Percentiles rank a stretch among this genome's conserved stretches.
Evolutionary conservation across 202 grass and related monocot species (phyloP).

Genomic region (Hordeum pubiflorum): DNA sequence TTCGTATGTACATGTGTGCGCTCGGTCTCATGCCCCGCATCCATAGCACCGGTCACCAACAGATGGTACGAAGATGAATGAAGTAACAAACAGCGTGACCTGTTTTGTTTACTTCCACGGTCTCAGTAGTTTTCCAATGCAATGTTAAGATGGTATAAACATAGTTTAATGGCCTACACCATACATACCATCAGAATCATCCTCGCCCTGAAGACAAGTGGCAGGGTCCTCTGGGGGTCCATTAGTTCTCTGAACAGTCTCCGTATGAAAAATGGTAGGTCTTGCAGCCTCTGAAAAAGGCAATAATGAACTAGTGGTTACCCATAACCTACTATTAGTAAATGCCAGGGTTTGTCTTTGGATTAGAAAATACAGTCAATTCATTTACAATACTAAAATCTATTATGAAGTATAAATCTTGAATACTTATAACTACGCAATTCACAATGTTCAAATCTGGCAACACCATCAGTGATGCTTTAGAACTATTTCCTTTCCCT

Average conservation of each 20-base stretch:
- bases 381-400: not conserved
- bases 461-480: not conserved
- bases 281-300: slow-evolving; percentile 70
- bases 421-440: not conserved
- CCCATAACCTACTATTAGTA: not conserved
- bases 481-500: not conserved
- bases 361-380: not conserved
- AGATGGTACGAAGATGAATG: slow-evolving; percentile 5
- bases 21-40: not conserved
- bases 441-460: not conserved
- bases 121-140: not conserved
- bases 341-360: not conserved
- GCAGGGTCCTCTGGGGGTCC: slow-evolving; percentile 84
- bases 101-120: not conserved
- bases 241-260: slow-evolving; percentile 80
- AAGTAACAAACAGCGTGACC: slow-evolving; percentile 22
- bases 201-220: slow-evolving; percentile 78
- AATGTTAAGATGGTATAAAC: not conserved
- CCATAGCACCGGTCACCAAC: slow-evolving; percentile 22
- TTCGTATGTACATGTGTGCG: not conserved
- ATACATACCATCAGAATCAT: slow-evolving; percentile 69
- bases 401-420: not conserved
- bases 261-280: slow-evolving; percentile 77
- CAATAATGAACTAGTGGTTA: not conserved
- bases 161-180: not conserved